Evolutionary conservation across 148 eudicot genomes (phyloP).

Genomic region (Diospyros kaki): DNA sequence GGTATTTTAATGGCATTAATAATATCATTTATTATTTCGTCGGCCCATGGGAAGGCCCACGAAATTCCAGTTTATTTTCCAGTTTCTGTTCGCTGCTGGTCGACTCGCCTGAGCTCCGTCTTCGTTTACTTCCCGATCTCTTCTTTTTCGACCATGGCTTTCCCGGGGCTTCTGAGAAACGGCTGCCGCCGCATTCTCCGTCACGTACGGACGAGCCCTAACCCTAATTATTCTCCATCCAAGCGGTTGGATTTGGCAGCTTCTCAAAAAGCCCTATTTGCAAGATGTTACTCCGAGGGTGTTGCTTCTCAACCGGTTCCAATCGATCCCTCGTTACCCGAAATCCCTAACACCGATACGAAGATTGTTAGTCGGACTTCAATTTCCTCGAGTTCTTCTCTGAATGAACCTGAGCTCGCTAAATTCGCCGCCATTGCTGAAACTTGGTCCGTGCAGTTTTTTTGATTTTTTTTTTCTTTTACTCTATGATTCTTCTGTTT

Average conservation of each 20-base stretch:
- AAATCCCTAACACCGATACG: constrained; percentile 5
- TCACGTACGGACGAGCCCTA: neutral
- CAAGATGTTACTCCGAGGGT: constrained; percentile 27
- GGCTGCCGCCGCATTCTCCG: neutral
- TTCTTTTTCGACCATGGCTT: constrained; percentile 1
- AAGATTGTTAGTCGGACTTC: constrained; percentile 19
- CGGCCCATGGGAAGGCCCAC: no score
- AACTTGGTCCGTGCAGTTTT: constrained; percentile 44
- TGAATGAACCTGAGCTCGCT: constrained; percentile 53
- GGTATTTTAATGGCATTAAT: no score
- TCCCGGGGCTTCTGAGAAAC: constrained; percentile 9
- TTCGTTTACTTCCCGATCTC: neutral
- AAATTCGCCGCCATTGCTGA: constrained; percentile 81
- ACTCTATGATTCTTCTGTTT: neutral
- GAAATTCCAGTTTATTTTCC: no score
- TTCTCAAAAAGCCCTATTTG: neutral
- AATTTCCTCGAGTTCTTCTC: constrained; percentile 37
- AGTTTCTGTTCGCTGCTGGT: no score
- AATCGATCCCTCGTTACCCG: constrained; percentile 19
- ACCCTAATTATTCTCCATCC: neutral
- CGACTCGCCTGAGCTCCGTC: no score
- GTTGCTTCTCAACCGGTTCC: constrained; percentile 16
- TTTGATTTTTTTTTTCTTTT: neutral
- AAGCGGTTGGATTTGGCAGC: constrained; percentile 6
- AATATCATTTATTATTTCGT: no score